phyloP scores from a whole-genome alignment of 495 filamentous ascomycete species.

The Talaromyces thailandensis region DNA sequence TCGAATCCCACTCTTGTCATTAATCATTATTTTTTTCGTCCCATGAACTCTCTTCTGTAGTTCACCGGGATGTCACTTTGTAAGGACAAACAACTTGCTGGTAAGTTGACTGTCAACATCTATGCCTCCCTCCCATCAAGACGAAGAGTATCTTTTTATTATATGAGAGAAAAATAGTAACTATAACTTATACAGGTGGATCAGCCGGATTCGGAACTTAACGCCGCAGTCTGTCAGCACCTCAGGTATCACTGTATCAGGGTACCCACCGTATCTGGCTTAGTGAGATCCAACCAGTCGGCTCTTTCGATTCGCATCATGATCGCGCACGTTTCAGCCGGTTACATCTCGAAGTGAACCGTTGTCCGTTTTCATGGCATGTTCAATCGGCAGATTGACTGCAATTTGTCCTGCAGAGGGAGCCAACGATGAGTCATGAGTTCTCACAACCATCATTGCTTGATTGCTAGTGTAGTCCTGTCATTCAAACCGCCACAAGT shows the following conservation, averaged over 20 bases:
- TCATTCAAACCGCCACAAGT: background rate
- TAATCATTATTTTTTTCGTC: slow-evolving; percentile 8
- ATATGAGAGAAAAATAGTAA: background rate
- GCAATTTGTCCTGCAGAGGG: background rate
- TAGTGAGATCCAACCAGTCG: too few species aligned
- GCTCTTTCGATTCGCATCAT: background rate
- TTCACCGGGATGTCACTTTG: too few species aligned
- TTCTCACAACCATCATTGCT: background rate
- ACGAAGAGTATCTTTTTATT: too few species aligned
- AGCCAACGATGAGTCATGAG: background rate
- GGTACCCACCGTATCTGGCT: background rate
- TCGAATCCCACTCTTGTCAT: slow-evolving; percentile 3
- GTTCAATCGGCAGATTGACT: background rate
- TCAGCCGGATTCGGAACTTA: background rate
- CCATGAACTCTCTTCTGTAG: background rate
- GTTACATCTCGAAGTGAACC: background rate
- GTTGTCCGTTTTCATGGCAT: background rate
- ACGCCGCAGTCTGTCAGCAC: background rate
- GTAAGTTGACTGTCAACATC: too few species aligned
- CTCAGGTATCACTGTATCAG: background rate
- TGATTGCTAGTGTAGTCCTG: background rate
- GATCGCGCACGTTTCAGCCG: background rate
- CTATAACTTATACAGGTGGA: too few species aligned
- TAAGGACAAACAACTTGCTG: too few species aligned
- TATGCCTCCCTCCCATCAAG: too few species aligned